These are phyloP conservation scores for Sphaerostilbella broomeana DNA, from an alignment of 2,329 filamentous ascomycete genomes.

Conservation along the genomic window DNA sequence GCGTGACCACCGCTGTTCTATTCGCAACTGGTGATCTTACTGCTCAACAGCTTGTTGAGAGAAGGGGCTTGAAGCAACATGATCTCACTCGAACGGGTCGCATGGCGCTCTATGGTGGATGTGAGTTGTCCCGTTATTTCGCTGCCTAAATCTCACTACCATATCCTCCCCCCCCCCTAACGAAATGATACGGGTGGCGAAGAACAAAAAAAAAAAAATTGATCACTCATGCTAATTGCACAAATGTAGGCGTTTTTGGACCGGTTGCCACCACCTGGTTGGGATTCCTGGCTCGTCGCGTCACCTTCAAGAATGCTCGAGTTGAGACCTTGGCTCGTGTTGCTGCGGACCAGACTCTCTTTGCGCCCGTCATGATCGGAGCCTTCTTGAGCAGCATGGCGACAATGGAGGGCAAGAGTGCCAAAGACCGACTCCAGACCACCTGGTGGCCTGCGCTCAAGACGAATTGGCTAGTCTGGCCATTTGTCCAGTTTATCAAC, in stretches of 20 bases:
- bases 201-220: slow-evolving; percentile 5
- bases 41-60: slow-evolving; percentile 86
- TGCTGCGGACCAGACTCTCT: slow-evolving; percentile 70
- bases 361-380: slow-evolving; percentile 77
- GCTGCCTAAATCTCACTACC: slow-evolving; percentile 2
- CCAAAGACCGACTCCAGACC: slow-evolving; percentile 60
- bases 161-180: slow-evolving; percentile 1
- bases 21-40: slow-evolving; percentile 89
- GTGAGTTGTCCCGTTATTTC: slow-evolving; percentile 44
- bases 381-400: slow-evolving; percentile 83
- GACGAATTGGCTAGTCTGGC: slow-evolving; percentile 88
- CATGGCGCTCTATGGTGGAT: slow-evolving; percentile 75
- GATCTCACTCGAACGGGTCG: slow-evolving; percentile 64
- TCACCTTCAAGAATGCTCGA: slow-evolving; percentile 58
- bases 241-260: slow-evolving; percentile 64
- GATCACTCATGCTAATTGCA: slow-evolving; percentile 4
- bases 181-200: too few species aligned
- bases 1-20: slow-evolving; percentile 81
- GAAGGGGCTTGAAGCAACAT: slow-evolving; percentile 69
- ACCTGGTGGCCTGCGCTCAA: slow-evolving; percentile 66
- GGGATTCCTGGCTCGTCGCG: slow-evolving; percentile 64
- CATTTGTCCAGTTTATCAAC: slow-evolving; percentile 75
- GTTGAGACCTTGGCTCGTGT: slow-evolving; percentile 72
- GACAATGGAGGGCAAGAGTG: slow-evolving; percentile 60
- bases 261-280: slow-evolving; percentile 86